Evolutionary conservation across 441 rosid genomes (phyloP).

Genomic region (Sinapis alba): DNA sequence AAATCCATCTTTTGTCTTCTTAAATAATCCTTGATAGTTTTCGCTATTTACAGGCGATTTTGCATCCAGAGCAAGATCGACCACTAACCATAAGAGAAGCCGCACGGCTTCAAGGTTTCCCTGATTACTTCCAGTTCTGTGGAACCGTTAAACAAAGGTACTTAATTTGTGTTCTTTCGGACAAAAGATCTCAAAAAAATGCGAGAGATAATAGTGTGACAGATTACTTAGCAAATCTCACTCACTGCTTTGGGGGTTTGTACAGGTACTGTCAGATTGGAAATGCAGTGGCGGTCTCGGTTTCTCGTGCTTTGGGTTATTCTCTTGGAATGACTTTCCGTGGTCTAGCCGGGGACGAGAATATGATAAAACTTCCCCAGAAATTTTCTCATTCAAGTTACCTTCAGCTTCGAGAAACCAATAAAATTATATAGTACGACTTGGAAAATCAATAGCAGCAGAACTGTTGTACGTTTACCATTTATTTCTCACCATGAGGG

Average conservation of each 20-base stretch:
- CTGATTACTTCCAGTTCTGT: conserved; percentile 86
- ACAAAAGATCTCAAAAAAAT: background rate
- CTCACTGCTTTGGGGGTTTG: background rate
- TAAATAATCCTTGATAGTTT: background rate
- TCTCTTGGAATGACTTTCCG: conserved; percentile 70
- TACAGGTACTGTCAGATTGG: conserved; percentile 87
- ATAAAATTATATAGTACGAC: background rate
- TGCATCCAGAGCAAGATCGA: conserved; percentile 98
- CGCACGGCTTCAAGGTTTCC: conserved; percentile 96
- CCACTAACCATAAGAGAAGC: conserved; percentile 78
- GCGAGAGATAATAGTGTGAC: background rate
- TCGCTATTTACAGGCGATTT: conserved; percentile 48
- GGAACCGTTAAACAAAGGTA: conserved; percentile 83
- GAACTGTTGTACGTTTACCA: background rate
- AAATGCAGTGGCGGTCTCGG: conserved; percentile 88
- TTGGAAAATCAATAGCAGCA: conserved; percentile 12
- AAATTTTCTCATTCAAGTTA: conserved; percentile 74
- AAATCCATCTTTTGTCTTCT: background rate
- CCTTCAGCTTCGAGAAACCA: conserved; percentile 43
- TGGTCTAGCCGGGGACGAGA: conserved; percentile 48
- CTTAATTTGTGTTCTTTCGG: background rate
- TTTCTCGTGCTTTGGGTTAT: conserved; percentile 83
- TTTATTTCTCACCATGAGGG: conserved; percentile 5
- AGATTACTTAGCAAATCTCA: conserved; percentile 12
- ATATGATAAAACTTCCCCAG: conserved; percentile 66